phyloP scores from a whole-genome alignment of 1,139 yeast genomes.

The Kurtzmaniella quercitrusa region DNA sequence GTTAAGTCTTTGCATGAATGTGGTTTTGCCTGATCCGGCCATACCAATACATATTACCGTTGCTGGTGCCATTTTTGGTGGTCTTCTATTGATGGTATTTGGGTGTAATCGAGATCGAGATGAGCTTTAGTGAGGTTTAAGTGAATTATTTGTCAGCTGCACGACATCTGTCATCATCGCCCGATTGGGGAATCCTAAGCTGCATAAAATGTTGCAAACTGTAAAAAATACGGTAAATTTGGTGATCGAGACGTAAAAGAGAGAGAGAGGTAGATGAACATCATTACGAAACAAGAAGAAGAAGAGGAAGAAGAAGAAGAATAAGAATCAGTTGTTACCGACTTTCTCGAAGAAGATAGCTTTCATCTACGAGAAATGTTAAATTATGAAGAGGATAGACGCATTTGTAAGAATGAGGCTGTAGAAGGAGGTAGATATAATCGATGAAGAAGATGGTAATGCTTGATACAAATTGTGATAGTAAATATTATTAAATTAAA shows the following conservation, averaged over 20 bases:
- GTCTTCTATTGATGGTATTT: not conserved
- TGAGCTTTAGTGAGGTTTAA: not conserved
- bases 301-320: not conserved
- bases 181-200: not conserved
- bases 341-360: too few species aligned
- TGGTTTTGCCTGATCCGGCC: slow-evolving; percentile 99
- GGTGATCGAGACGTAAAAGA: too few species aligned
- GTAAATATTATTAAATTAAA: too few species aligned
- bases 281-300: too few species aligned
- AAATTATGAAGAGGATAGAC: too few species aligned
- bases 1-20: slow-evolving; percentile 92
- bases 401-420: too few species aligned
- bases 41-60: slow-evolving; percentile 86
- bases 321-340: not conserved
- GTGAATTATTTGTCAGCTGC: not conserved
- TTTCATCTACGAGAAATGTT: too few species aligned
- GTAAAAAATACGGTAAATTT: not conserved
- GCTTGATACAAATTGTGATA: too few species aligned
- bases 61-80: slow-evolving; percentile 46
- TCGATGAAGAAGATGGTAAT: too few species aligned
- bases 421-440: too few species aligned
- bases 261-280: not conserved
- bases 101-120: not conserved
- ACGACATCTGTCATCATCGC: not conserved
- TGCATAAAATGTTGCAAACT: not conserved